These are phyloP conservation scores for Aspergillus hancockii DNA, from an alignment of 495 filamentous ascomycete species.

Conservation along the genomic window DNA sequence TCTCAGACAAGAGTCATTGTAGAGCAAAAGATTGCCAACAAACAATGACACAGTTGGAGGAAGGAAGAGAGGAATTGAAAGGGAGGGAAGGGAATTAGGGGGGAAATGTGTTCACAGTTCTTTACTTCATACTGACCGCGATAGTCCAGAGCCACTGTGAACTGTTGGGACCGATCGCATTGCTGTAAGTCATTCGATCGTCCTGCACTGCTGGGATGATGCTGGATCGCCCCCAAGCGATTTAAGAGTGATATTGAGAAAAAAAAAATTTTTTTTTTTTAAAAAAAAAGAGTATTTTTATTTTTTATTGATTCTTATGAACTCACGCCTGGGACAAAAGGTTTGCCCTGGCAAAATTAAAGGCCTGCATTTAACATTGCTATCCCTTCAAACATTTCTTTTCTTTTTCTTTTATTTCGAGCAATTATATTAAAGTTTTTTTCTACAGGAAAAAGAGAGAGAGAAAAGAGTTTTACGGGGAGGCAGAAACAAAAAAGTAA, in stretches of 20 bases:
- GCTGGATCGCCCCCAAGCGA: conserved; percentile 19
- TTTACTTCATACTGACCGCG: not conserved
- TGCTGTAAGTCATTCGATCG: conserved; percentile 33
- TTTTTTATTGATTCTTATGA: not conserved
- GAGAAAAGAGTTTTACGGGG: too few species aligned
- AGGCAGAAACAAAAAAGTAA: not conserved
- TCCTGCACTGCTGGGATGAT: conserved; percentile 26
- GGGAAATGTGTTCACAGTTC: too few species aligned
- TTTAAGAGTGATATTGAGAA: conserved; percentile 10
- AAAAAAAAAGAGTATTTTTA: too few species aligned
- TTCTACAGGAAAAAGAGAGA: not conserved
- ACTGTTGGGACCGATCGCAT: conserved; percentile 27
- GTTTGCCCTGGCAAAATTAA: not conserved
- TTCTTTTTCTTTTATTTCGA: too few species aligned
- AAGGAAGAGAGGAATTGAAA: conserved; percentile 3
- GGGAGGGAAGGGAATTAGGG: conserved; percentile 2
- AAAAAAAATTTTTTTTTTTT: conserved; percentile 5
- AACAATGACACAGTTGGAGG: not conserved
- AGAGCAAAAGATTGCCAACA: not conserved
- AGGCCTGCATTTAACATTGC: not conserved
- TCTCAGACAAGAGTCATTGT: not conserved
- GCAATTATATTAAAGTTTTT: not conserved
- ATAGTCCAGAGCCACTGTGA: conserved; percentile 12
- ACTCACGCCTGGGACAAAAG: not conserved
- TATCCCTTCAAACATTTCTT: too few species aligned